phyloP scores from a whole-genome alignment of 2,329 filamentous ascomycete genomes.

The Venturia nashicola region DNA sequence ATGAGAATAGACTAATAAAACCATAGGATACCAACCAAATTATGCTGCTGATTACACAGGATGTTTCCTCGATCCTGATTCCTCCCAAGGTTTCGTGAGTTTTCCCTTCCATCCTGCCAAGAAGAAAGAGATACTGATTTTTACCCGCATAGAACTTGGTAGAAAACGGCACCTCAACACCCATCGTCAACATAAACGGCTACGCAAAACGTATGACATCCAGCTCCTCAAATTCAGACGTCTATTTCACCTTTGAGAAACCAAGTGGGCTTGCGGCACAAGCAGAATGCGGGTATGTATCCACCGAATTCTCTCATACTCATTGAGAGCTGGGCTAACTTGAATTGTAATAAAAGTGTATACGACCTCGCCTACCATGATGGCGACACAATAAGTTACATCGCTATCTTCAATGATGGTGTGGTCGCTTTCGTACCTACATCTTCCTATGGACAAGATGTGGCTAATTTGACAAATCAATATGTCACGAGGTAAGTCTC shows the following conservation, averaged over 20 bases:
- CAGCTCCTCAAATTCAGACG: not conserved
- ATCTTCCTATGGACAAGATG: not conserved
- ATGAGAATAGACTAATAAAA: not conserved
- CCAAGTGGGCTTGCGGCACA: not conserved
- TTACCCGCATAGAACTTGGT: not conserved
- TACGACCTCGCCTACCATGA: conserved; percentile 8
- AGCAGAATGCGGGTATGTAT: conserved; percentile 8
- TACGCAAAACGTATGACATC: not conserved
- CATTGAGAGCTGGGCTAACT: not conserved
- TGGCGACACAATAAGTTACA: not conserved
- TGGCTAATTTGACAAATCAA: not conserved
- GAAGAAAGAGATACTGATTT: not conserved
- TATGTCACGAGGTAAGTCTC: not conserved
- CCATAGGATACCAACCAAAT: conserved; percentile 2
- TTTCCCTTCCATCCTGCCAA: not conserved
- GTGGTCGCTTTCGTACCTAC: not conserved
- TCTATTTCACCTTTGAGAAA: conserved; percentile 7
- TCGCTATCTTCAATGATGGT: conserved; percentile 4
- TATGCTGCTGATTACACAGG: conserved; percentile 7
- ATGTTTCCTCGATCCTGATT: conserved; percentile 1
- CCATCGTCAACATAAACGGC: conserved; percentile 5
- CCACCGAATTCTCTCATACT: not conserved
- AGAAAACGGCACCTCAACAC: not conserved
- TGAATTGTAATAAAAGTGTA: not conserved
- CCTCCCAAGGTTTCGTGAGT: not conserved